Percentiles rank a stretch among this genome's conserved stretches.
phyloP scores from a whole-genome alignment of 306 rosid species.

The Glycine soja region DNA sequence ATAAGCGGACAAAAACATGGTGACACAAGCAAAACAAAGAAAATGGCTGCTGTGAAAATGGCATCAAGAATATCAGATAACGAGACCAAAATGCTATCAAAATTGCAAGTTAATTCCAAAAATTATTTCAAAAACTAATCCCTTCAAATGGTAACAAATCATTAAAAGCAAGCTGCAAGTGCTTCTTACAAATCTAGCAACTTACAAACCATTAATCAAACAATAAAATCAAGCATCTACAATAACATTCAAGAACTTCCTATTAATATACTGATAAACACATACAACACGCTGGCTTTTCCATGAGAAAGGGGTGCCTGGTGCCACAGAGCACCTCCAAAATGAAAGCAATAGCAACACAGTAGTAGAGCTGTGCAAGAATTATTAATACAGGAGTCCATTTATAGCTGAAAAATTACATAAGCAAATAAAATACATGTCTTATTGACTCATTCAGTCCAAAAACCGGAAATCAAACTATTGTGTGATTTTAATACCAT shows the following conservation, averaged over 20 bases:
- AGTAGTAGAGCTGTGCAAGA: conserved; percentile 31
- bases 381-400: conserved; percentile 44
- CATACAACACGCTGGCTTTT: conserved; percentile 36
- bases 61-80: too few species aligned
- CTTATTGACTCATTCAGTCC: conserved; percentile 51
- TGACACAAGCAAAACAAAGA: too few species aligned
- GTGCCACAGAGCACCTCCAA: conserved; percentile 24
- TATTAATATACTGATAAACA: conserved; percentile 11
- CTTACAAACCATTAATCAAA: conserved; percentile 8
- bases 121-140: too few species aligned
- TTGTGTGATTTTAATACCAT: conserved; percentile 71
- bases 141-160: too few species aligned
- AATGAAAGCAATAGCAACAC: conserved; percentile 41
- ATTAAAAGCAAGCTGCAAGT: conserved; percentile 20
- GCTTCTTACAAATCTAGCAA: background rate
- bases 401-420: conserved; percentile 43
- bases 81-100: too few species aligned
- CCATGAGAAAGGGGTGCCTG: conserved; percentile 35
- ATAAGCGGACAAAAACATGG: too few species aligned
- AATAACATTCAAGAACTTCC: conserved; percentile 10
- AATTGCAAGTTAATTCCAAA: too few species aligned
- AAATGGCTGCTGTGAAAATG: too few species aligned
- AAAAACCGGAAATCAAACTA: conserved; percentile 56
- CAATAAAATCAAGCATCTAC: conserved; percentile 5
- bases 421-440: conserved; percentile 47